These are phyloP conservation scores for Sporothrix humicola DNA, from an alignment of 2,329 filamentous ascomycete genomes.

Conservation along the genomic window DNA sequence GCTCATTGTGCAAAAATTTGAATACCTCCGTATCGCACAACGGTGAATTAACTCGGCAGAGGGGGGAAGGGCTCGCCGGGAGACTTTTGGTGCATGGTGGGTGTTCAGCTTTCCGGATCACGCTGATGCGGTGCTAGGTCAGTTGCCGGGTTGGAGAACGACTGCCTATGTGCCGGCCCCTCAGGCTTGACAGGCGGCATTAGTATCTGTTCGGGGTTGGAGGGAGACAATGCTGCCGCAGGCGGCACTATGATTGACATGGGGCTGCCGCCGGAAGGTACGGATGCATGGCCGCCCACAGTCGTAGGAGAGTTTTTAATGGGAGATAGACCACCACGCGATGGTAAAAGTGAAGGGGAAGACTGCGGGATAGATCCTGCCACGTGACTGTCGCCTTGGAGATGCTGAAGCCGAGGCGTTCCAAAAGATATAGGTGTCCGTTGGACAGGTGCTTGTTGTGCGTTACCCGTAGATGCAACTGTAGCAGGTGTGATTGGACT, in stretches of 20 bases:
- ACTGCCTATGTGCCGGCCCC: conserved; percentile 43
- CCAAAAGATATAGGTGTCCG: conserved; percentile 38
- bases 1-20: no score
- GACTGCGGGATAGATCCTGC: conserved; percentile 40
- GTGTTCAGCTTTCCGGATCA: not conserved
- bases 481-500: conserved; percentile 18
- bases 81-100: no score
- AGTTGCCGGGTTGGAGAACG: conserved; percentile 5
- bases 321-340: conserved; percentile 57
- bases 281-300: conserved; percentile 42
- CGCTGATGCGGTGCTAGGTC: conserved; percentile 2
- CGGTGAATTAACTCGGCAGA: no score
- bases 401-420: conserved; percentile 44
- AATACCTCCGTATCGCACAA: no score
- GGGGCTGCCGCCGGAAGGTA: conserved; percentile 42
- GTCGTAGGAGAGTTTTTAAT: conserved; percentile 58
- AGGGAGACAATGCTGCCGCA: conserved; percentile 62
- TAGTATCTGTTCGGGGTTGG: conserved; percentile 60
- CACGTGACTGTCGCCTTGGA: conserved; percentile 35
- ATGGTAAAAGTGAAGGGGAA: conserved; percentile 52
- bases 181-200: conserved; percentile 65
- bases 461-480: conserved; percentile 30
- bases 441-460: conserved; percentile 34
- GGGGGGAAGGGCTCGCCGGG: no score
- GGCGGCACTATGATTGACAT: conserved; percentile 61